Evolutionary conservation across 768 basidiomycete genomes (phyloP).

Genomic region (Ramaria rubella): DNA sequence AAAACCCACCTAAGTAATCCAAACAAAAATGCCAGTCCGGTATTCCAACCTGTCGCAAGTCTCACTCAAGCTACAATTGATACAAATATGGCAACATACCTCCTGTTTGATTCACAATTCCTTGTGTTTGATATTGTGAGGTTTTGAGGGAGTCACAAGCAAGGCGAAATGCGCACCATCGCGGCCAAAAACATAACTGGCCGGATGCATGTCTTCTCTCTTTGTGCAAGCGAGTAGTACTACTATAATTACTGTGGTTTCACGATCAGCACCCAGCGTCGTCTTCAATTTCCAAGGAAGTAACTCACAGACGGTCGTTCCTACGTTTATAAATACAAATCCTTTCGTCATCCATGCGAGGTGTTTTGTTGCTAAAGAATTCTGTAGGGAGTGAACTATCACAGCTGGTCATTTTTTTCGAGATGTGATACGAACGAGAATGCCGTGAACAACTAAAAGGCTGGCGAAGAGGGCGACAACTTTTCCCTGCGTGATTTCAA

Average conservation of each 20-base stretch:
- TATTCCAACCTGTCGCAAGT: constrained; percentile 42
- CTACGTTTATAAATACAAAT: constrained; percentile 86
- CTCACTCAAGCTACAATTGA: not conserved
- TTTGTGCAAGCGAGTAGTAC: constrained; percentile 70
- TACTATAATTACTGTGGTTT: constrained; percentile 84
- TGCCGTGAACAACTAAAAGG: constrained; percentile 70
- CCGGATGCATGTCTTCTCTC: constrained; percentile 72
- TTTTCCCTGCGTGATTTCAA: constrained; percentile 60
- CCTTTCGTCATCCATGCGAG: constrained; percentile 67
- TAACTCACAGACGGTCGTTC: constrained; percentile 57
- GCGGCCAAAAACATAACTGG: constrained; percentile 72
- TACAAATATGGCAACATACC: constrained; percentile 31
- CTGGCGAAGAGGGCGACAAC: constrained; percentile 72
- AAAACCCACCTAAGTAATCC: constrained; percentile 49
- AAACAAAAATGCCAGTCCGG: constrained; percentile 77
- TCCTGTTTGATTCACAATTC: constrained; percentile 73
- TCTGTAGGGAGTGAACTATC: constrained; percentile 26
- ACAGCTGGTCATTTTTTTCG: not conserved
- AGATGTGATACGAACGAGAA: constrained; percentile 40
- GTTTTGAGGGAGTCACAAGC: not conserved
- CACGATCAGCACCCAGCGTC: too few relatives aligned
- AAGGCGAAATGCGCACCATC: constrained; percentile 14
- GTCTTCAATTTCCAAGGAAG: too few relatives aligned
- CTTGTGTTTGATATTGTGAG: constrained; percentile 20
- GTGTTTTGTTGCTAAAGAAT: constrained; percentile 67